Conservation (phyloP, 2,329 filamentous ascomycete species). For the Claviceps africana region DNA sequence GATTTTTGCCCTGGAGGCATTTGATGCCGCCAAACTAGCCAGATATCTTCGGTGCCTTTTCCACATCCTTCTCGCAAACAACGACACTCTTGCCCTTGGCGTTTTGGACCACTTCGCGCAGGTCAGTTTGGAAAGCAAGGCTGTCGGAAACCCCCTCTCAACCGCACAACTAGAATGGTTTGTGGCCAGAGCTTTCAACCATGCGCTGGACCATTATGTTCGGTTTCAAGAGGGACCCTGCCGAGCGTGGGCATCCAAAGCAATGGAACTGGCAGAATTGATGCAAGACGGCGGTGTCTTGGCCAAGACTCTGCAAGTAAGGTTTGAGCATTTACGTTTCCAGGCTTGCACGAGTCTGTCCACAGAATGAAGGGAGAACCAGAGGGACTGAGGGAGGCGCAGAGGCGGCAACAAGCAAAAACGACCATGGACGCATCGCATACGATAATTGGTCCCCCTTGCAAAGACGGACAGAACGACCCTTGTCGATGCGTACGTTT, state of each 20-base stretch:
- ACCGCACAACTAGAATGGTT: conserved; percentile 61
- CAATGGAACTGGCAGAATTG: conserved; percentile 46
- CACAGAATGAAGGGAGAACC: neutral
- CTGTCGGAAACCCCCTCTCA: conserved; percentile 41
- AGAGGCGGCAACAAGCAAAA: neutral
- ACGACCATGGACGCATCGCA: neutral
- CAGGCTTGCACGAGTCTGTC: neutral
- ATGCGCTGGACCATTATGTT: conserved; percentile 51
- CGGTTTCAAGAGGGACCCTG: conserved; percentile 39
- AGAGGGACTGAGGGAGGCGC: neutral
- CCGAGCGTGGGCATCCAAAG: conserved; percentile 47
- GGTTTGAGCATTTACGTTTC: conserved; percentile 24
- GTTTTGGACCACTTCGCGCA: conserved; percentile 49
- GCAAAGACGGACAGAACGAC: too few relatives aligned
- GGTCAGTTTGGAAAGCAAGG: conserved; percentile 35
- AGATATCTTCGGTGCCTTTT: conserved; percentile 72
- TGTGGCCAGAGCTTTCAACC: conserved; percentile 55
- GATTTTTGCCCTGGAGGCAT: conserved; percentile 42
- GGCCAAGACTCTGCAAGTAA: conserved; percentile 28
- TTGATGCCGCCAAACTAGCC: conserved; percentile 46
- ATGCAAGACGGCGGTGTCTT: conserved; percentile 38
- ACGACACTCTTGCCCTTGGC: conserved; percentile 40
- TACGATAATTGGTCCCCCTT: too few relatives aligned
- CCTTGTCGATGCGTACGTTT: too few relatives aligned
- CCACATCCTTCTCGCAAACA: conserved; percentile 46